Conservation (phyloP, 2,329 filamentous ascomycete species). For the Cladophialophora immunda region DNA sequence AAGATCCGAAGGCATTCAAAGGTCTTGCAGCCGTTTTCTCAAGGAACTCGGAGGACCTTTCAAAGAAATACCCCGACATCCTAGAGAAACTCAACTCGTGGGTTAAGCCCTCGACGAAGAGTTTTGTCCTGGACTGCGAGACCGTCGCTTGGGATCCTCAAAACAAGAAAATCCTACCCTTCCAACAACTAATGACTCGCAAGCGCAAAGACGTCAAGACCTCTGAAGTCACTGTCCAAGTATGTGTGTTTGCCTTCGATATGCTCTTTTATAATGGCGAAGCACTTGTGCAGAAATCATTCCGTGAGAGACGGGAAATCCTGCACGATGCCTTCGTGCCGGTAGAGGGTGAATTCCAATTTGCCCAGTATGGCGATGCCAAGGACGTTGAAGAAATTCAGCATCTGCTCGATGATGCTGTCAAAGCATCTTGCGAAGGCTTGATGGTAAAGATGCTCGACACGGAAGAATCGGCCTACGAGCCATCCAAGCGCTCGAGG, state of each 20-base stretch:
- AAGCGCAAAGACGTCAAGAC: conserved; percentile 97
- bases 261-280: conserved; percentile 92
- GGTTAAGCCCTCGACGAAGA: conserved; percentile 89
- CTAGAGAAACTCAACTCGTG: conserved; percentile 85
- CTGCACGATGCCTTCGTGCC: conserved; percentile 77
- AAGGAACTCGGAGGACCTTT: conserved; percentile 94
- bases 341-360: conserved; percentile 88
- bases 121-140: conserved; percentile 98
- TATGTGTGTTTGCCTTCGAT: conserved; percentile 97
- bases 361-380: conserved; percentile 86
- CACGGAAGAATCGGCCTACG: conserved; percentile 89
- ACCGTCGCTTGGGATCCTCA: conserved; percentile 95
- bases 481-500: conserved; percentile 92
- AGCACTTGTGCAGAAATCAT: conserved; percentile 82
- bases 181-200: conserved; percentile 97
- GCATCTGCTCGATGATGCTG: conserved; percentile 87
- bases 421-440: conserved; percentile 95
- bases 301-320: conserved; percentile 82
- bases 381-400: conserved; percentile 95
- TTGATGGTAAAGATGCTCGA: conserved; percentile 99
- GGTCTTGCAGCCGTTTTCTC: conserved; percentile 95
- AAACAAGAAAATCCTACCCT: conserved; percentile 94
- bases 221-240: conserved; percentile 94
- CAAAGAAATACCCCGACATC: conserved; percentile 97
- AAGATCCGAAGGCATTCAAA: conserved; percentile 61